Evolutionary conservation across 805 yeast species (phyloP).

Genomic region (Yamadazyma endophytica): DNA sequence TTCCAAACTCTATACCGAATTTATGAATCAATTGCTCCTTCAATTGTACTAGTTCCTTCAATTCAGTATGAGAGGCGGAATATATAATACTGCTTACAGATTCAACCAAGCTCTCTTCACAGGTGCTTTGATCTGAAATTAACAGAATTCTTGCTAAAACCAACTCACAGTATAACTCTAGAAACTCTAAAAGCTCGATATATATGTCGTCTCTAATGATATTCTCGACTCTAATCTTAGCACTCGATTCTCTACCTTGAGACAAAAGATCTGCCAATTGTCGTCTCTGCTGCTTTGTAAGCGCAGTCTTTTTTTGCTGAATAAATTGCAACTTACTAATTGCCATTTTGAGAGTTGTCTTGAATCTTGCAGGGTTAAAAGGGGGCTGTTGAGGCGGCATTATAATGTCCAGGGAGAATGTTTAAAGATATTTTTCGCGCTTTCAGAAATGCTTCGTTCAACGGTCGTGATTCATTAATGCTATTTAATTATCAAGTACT

Average conservation of each 20-base stretch:
- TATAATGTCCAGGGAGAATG: no score
- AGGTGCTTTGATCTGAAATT: conserved; percentile 42
- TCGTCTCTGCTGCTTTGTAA: conserved; percentile 71
- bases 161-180: conserved; percentile 81
- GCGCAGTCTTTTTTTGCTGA: conserved; percentile 70
- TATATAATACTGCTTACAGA: conserved; percentile 69
- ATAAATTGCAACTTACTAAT: conserved; percentile 64
- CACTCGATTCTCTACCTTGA: conserved; percentile 75
- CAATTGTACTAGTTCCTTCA: conserved; percentile 62
- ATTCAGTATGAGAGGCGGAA: conserved; percentile 68
- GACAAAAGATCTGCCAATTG: conserved; percentile 65
- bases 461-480: no score
- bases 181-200: conserved; percentile 70
- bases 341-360: conserved; percentile 58
- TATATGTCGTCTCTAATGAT: conserved; percentile 78
- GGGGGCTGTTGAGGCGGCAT: conserved; percentile 20
- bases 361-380: conserved; percentile 30
- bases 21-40: conserved; percentile 59
- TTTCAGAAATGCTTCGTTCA: no score
- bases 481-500: conserved; percentile 19
- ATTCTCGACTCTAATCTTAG: conserved; percentile 78
- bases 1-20: conserved; percentile 66
- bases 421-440: no score
- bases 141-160: conserved; percentile 69
- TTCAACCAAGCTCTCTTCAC: conserved; percentile 65